Percentiles rank a stretch among this genome's conserved stretches.
phyloP scores from a whole-genome alignment of 768 basidiomycete genomes.

The Trametes cingulata region DNA sequence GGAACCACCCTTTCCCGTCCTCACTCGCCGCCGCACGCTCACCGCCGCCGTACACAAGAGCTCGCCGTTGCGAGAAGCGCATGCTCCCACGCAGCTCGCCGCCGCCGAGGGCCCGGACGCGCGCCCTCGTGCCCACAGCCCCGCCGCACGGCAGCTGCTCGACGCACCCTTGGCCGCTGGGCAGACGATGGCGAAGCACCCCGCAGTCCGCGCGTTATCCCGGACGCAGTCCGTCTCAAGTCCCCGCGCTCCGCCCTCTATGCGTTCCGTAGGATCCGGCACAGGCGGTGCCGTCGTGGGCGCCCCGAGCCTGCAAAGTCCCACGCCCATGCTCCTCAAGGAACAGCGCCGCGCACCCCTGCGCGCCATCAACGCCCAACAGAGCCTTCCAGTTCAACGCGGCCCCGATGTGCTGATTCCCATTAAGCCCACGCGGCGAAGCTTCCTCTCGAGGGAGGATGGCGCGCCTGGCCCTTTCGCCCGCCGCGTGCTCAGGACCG shows the following conservation, averaged over 20 bases:
- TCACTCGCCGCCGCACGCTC: neutral
- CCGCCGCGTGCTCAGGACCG: slow-evolving; percentile 15
- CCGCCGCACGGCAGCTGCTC: neutral
- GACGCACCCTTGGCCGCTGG: slow-evolving; percentile 1
- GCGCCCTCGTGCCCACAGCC: neutral
- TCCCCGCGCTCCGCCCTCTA: slow-evolving; percentile 8
- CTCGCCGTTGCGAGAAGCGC: slow-evolving; percentile 15
- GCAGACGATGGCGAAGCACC: slow-evolving; percentile 27
- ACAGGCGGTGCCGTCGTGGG: slow-evolving; percentile 6
- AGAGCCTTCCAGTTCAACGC: slow-evolving; percentile 19
- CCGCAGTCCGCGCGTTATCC: slow-evolving; percentile 24
- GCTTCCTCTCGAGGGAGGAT: neutral
- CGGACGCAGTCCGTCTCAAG: slow-evolving; percentile 3
- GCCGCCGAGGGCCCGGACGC: neutral
- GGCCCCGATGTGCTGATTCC: slow-evolving; percentile 8
- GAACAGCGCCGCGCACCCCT: slow-evolving; percentile 21
- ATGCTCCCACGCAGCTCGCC: neutral
- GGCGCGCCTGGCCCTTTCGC: slow-evolving; percentile 13
- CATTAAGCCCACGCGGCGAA: neutral
- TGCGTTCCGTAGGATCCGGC: neutral
- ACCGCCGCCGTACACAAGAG: slow-evolving; percentile 7
- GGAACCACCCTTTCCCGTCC: neutral
- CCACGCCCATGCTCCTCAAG: slow-evolving; percentile 2
- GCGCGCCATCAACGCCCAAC: slow-evolving; percentile 21
- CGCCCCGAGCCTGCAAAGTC: slow-evolving; percentile 13